These are phyloP conservation scores for Nicotiana rustica DNA, from an alignment of 305 asterid genomes.

Conservation along the genomic window DNA sequence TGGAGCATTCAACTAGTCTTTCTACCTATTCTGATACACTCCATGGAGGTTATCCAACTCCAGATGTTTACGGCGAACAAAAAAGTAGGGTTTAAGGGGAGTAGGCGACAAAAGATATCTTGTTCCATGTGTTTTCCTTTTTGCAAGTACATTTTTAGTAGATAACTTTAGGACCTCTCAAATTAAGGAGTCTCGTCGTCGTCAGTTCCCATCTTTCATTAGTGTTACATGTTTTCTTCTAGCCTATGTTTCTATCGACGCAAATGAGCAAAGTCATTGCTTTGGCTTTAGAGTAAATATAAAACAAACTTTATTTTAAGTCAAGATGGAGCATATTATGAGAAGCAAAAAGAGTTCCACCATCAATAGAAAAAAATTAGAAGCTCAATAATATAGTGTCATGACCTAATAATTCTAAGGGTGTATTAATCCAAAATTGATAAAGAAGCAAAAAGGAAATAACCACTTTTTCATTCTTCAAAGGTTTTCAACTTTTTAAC, in stretches of 20 bases:
- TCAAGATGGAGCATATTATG: not conserved
- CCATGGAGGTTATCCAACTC: constrained; percentile 3
- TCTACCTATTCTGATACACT: not conserved
- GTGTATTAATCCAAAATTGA: too few species aligned
- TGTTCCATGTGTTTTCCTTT: not conserved
- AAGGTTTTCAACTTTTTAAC: not conserved
- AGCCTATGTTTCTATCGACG: not conserved
- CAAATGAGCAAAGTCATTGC: not conserved
- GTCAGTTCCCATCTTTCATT: not conserved
- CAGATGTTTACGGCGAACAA: not conserved
- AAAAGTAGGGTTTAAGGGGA: not conserved
- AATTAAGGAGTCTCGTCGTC: not conserved
- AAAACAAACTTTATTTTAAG: not conserved
- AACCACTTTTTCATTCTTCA: too few species aligned
- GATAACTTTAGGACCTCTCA: not conserved
- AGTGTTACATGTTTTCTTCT: not conserved
- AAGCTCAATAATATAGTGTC: not conserved
- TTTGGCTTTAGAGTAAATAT: not conserved
- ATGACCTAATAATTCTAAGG: not conserved
- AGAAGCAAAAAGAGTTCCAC: too few species aligned
- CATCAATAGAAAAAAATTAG: too few species aligned
- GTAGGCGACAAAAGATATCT: not conserved
- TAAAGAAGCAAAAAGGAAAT: too few species aligned
- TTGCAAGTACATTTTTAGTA: constrained; percentile 9
- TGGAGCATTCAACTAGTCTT: not conserved